Evolutionary conservation across 306 rosid species (phyloP), one percentile per base, ranked within the genome.

Genomic region (Pterocarpus macrocarpus): DNA sequence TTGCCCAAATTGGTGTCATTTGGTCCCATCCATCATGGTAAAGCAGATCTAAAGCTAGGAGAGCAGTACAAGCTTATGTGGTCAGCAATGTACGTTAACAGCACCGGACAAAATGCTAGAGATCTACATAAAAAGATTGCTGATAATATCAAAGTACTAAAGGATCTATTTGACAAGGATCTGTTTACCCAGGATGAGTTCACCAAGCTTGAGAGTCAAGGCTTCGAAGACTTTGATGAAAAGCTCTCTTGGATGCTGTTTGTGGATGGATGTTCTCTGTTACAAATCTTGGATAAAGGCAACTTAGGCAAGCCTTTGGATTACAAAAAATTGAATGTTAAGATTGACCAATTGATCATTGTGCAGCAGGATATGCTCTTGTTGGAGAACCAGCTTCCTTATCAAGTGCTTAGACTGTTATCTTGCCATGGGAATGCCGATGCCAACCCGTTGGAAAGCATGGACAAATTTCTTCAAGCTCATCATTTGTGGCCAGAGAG

Each of bases 381-480:
- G 73, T 8, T 77, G 17, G 81, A 77, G 81, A 77, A 77, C 39
- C 74, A 76, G 15, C 36, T 64, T 12, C 81, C 81, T 3, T 64
- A 4, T 5, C 38, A 12, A 64, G 28, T 64, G 59, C 80, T 76
- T 1, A 62, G 5, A 56, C 71, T 76, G 5, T 11, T 76, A 17
- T 32, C 34, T 32, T 4, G 2, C 8, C n/a, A 0, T 2, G 28
- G 34, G 11, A 34, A 15, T 22, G 50, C 50, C 12, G 50, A 53
- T 8, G 2, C 10, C 2, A 1, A 4, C 11, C 32, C 55, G 15
- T 5, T 2, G 7, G 0, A 71, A 2, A 33, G 4, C 14, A 73
- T 73, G 66, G 2, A 6, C 12, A 45, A 45, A 1, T 45, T 45
- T 45, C 50, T 45, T 45, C 4, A 2, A 2, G 4, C 2, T 45